These are phyloP conservation scores for Colletotrichum limetticola DNA, from an alignment of 2,329 filamentous ascomycete species.

Conservation along the genomic window DNA sequence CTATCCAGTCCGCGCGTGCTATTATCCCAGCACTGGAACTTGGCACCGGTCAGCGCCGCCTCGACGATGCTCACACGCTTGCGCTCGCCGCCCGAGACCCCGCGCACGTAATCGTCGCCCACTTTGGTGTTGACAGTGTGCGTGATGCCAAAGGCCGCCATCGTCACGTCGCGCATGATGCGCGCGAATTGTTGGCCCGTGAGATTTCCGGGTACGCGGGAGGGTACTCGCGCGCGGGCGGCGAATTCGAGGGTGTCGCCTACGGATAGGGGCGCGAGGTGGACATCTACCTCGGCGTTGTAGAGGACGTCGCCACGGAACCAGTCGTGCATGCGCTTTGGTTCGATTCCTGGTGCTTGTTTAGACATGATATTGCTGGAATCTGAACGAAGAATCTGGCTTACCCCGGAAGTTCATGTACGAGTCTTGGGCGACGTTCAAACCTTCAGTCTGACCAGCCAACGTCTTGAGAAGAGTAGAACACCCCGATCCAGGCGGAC, in stretches of 20 bases:
- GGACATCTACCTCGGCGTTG: slow-evolving; percentile 73
- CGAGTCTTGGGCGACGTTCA: slow-evolving; percentile 38
- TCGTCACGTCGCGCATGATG: slow-evolving; percentile 62
- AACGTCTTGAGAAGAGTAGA: slow-evolving; percentile 74
- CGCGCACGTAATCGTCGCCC: slow-evolving; percentile 36
- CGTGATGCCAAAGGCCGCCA: slow-evolving; percentile 54
- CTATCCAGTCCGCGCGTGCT: slow-evolving; percentile 45
- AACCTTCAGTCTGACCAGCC: slow-evolving; percentile 36
- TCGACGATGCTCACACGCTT: slow-evolving; percentile 48
- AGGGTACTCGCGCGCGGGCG: slow-evolving; percentile 62
- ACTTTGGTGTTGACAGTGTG: slow-evolving; percentile 37
- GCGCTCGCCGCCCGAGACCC: slow-evolving; percentile 46
- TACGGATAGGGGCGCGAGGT: slow-evolving; percentile 68
- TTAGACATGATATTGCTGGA: too few species aligned
- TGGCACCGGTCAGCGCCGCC: slow-evolving; percentile 36
- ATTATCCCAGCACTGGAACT: slow-evolving; percentile 45
- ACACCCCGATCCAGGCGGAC: slow-evolving; percentile 68
- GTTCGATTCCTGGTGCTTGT: slow-evolving; percentile 20
- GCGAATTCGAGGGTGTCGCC: slow-evolving; percentile 71
- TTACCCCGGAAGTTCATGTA: slow-evolving; percentile 38
- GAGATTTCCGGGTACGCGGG: slow-evolving; percentile 57
- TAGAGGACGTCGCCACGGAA: slow-evolving; percentile 72
- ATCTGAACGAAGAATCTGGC: neutral
- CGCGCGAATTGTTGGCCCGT: slow-evolving; percentile 53
- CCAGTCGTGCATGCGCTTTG: slow-evolving; percentile 41